Evolutionary conservation across 163 green algal species (phyloP).

Genomic region (Dunaliella salina): DNA sequence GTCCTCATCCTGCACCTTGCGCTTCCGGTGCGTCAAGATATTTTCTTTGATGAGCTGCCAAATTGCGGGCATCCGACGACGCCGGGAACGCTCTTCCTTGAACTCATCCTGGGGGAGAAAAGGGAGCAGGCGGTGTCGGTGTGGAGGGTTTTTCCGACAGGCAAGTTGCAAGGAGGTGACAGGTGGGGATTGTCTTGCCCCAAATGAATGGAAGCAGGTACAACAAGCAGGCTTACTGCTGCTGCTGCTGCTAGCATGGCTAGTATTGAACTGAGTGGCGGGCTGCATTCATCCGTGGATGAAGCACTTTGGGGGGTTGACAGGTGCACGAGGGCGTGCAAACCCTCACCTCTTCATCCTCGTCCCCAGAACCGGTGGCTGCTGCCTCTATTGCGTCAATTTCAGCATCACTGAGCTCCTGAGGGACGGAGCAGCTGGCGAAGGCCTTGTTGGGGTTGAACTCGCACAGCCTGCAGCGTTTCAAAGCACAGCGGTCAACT

Average conservation of each 20-base stretch:
- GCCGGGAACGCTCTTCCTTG: conserved; percentile 23
- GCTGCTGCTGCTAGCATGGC: too few relatives aligned
- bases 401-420: conserved; percentile 80
- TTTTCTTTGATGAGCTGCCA: conserved; percentile 83
- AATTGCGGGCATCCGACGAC: conserved; percentile 56
- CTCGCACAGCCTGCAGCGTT: conserved; percentile 68
- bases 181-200: too few relatives aligned
- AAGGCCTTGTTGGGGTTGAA: conserved; percentile 67
- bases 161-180: too few relatives aligned
- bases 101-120: not conserved
- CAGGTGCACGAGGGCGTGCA: not conserved
- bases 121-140: too few relatives aligned
- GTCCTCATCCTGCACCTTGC: conserved; percentile 79
- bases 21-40: conserved; percentile 72
- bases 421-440: conserved; percentile 63
- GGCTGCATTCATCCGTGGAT: too few relatives aligned
- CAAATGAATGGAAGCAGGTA: too few relatives aligned
- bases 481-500: not conserved
- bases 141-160: too few relatives aligned
- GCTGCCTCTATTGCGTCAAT: conserved; percentile 63
- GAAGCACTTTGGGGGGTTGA: too few relatives aligned
- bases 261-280: too few relatives aligned
- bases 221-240: too few relatives aligned
- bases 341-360: conserved; percentile 27
- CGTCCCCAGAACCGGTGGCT: not conserved